These are phyloP conservation scores for Coemansia sp. DNA, from an alignment of 192 early-diverging fungal genomes.

Conservation along the genomic window DNA sequence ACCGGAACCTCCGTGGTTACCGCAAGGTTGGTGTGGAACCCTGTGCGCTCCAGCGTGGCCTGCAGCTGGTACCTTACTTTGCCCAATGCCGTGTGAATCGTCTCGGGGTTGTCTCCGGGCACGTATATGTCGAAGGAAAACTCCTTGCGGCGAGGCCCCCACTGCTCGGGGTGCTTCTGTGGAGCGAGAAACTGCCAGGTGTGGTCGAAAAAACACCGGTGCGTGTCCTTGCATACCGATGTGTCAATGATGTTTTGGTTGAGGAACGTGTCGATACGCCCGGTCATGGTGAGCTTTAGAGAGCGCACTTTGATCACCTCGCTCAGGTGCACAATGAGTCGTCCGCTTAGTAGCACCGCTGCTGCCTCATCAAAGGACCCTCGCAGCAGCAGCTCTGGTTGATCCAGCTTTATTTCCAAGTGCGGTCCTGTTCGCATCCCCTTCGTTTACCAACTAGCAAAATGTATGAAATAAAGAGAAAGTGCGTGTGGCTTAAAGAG, in stretches of 20 bases:
- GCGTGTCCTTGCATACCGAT: slow-evolving; percentile 35
- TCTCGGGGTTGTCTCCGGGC: slow-evolving; percentile 59
- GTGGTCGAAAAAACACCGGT: slow-evolving; percentile 52
- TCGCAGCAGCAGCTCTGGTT: slow-evolving; percentile 42
- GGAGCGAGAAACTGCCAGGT: slow-evolving; percentile 54
- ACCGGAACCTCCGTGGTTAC: slow-evolving; percentile 33
- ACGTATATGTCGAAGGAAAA: slow-evolving; percentile 60
- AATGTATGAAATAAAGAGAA: background rate
- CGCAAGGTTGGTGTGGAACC: slow-evolving; percentile 54
- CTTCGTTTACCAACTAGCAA: background rate
- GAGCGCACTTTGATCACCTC: slow-evolving; percentile 55
- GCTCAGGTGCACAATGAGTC: slow-evolving; percentile 46
- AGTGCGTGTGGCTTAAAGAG: background rate
- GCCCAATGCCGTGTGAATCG: slow-evolving; percentile 52
- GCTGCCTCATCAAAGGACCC: slow-evolving; percentile 44
- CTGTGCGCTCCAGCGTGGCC: slow-evolving; percentile 55
- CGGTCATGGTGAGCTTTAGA: slow-evolving; percentile 51
- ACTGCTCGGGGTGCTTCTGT: slow-evolving; percentile 31
- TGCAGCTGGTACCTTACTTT: slow-evolving; percentile 52
- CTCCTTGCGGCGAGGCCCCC: slow-evolving; percentile 18
- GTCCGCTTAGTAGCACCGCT: slow-evolving; percentile 53
- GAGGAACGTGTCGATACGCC: slow-evolving; percentile 51
- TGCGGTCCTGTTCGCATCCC: slow-evolving; percentile 35
- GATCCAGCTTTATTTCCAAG: slow-evolving; percentile 36
- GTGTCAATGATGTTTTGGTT: slow-evolving; percentile 34